Evolutionary conservation across 2,329 filamentous ascomycete genomes (phyloP).

Genomic region (Mycogone perniciosa): DNA sequence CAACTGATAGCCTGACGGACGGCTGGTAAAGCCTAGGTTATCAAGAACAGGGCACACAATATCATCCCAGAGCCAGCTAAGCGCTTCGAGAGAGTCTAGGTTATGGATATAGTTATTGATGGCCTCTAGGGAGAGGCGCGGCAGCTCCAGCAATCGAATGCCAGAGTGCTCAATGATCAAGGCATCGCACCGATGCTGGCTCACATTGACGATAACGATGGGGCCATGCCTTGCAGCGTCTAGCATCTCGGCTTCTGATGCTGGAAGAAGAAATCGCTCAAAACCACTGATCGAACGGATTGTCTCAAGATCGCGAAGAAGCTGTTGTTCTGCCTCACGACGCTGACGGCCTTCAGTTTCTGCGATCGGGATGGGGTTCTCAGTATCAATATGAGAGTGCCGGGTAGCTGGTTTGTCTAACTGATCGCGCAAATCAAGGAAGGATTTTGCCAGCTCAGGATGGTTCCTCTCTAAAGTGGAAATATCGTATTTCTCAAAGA

Average conservation of each 20-base stretch:
- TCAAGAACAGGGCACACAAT: conserved; percentile 22
- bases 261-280: conserved; percentile 19
- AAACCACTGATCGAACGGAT: too few relatives aligned
- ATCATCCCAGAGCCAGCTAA: conserved; percentile 28
- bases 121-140: conserved; percentile 7
- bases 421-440: too few relatives aligned
- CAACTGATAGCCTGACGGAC: conserved; percentile 13
- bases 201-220: conserved; percentile 27
- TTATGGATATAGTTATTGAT: conserved; percentile 4
- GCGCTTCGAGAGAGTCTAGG: not conserved
- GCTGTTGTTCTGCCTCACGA: too few relatives aligned
- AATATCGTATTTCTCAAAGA: too few relatives aligned
- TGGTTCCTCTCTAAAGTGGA: too few relatives aligned
- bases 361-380: too few relatives aligned
- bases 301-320: too few relatives aligned
- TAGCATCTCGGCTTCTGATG: conserved; percentile 15
- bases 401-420: too few relatives aligned
- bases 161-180: conserved; percentile 19
- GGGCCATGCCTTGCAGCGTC: conserved; percentile 19
- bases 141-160: conserved; percentile 17
- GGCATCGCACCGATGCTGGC: conserved; percentile 24
- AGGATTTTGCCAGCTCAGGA: too few relatives aligned
- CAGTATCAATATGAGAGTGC: too few relatives aligned
- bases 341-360: too few relatives aligned
- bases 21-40: conserved; percentile 17